Percentiles rank a stretch among this genome's conserved stretches.
Evolutionary conservation across 371 early-diverging fungal species (phyloP).

Genomic region (Mortierella sp.): DNA sequence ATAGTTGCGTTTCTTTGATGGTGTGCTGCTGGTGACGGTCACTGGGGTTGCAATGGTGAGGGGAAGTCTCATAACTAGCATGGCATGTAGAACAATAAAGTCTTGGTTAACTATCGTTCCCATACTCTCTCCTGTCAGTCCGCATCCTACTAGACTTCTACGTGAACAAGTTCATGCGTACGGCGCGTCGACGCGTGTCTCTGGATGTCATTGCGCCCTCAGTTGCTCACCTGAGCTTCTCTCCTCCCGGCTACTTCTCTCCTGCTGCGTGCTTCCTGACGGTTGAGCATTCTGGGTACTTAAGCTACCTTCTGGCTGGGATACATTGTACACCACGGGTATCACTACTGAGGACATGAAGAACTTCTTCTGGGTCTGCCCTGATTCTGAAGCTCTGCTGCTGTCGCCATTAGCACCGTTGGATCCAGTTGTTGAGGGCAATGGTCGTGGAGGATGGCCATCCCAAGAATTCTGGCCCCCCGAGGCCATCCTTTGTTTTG

Average conservation of each 20-base stretch:
- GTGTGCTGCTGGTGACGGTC: neutral
- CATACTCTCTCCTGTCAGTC: neutral
- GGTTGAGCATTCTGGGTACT: neutral
- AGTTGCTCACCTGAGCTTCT: neutral
- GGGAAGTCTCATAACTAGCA: neutral
- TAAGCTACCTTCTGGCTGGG: neutral
- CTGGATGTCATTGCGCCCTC: neutral
- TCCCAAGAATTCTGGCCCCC: constrained; percentile 3
- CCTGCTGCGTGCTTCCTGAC: neutral
- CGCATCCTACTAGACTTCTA: neutral
- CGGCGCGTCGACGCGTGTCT: neutral
- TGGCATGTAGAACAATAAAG: neutral
- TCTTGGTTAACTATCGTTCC: neutral
- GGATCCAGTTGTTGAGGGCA: neutral
- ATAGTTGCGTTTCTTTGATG: neutral
- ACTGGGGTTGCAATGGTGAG: neutral
- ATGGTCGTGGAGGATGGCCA: neutral
- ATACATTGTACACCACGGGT: neutral
- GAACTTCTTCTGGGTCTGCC: neutral
- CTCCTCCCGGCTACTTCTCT: too few species aligned
- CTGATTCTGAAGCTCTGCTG: neutral
- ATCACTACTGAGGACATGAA: neutral
- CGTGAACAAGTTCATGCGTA: neutral
- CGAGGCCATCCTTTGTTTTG: neutral
- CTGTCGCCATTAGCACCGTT: neutral